Evolutionary conservation across 805 yeast genomes (phyloP).

Genomic region (Wickerhamomyces ciferrii): DNA sequence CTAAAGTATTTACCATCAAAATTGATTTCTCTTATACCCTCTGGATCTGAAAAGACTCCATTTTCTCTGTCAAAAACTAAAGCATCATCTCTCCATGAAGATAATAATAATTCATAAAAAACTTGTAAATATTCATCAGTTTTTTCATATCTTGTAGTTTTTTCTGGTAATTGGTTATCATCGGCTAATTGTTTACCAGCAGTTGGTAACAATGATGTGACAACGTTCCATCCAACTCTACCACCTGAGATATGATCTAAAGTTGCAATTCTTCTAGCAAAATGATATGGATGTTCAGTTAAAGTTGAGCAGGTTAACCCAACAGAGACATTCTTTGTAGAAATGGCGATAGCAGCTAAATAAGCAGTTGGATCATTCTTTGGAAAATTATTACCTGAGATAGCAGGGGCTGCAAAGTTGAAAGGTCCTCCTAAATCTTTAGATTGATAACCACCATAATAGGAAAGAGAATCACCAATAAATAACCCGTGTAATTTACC

Average conservation of each 20-base stretch:
- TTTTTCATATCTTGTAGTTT: constrained; percentile 32
- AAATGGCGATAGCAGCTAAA: constrained; percentile 31
- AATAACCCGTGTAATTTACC: constrained; percentile 30
- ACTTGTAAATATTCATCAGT: constrained; percentile 38
- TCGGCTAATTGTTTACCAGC: constrained; percentile 34
- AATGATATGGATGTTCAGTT: constrained; percentile 35
- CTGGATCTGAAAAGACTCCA: constrained; percentile 30
- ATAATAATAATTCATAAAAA: constrained; percentile 29
- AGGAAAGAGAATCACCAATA: constrained; percentile 31
- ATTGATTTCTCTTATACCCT: constrained; percentile 30
- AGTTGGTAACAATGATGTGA: constrained; percentile 34
- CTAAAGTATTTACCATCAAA: constrained; percentile 32
- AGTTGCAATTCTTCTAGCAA: constrained; percentile 35
- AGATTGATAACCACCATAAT: constrained; percentile 28
- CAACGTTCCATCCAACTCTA: constrained; percentile 40
- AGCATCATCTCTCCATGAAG: constrained; percentile 37
- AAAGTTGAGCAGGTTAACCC: constrained; percentile 37
- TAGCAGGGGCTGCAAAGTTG: constrained; percentile 27
- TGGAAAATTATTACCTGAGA: constrained; percentile 22
- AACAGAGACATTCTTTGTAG: constrained; percentile 30
- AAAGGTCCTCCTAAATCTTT: constrained; percentile 21
- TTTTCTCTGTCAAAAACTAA: constrained; percentile 16
- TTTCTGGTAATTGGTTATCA: constrained; percentile 28
- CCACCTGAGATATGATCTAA: constrained; percentile 37
- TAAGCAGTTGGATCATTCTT: constrained; percentile 28